Percentiles rank a stretch among this genome's conserved stretches.
phyloP scores from a whole-genome alignment of 306 rosid genomes.

The Ceratonia siliqua region DNA sequence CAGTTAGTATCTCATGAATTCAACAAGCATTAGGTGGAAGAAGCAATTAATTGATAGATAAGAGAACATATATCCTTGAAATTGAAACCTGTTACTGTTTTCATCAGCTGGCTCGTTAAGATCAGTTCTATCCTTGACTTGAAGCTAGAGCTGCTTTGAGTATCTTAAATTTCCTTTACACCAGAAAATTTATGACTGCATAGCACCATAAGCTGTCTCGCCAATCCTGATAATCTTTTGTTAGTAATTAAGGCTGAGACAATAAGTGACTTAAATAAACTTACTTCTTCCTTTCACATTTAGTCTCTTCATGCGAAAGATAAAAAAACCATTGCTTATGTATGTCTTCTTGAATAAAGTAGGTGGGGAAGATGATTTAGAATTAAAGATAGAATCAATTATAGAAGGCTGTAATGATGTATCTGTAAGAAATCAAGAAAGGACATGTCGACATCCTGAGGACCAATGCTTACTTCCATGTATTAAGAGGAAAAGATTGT shows the following conservation, averaged over 20 bases:
- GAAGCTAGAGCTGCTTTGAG: constrained; percentile 7
- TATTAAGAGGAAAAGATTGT: constrained; percentile 52
- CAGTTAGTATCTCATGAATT: not conserved
- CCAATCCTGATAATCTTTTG: not conserved
- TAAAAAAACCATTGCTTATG: constrained; percentile 15
- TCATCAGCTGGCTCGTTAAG: too few species aligned
- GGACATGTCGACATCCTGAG: constrained; percentile 35
- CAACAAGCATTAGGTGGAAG: not conserved
- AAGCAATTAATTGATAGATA: not conserved
- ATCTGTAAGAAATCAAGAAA: constrained; percentile 40
- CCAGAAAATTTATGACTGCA: not conserved
- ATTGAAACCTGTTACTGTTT: not conserved
- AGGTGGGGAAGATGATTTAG: constrained; percentile 67
- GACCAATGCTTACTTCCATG: constrained; percentile 40
- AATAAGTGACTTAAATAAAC: constrained; percentile 13
- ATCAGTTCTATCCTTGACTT: too few species aligned
- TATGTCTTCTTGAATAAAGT: constrained; percentile 34
- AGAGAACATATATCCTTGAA: not conserved
- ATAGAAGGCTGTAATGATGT: constrained; percentile 65
- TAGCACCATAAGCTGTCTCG: constrained; percentile 6
- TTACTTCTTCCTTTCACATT: not conserved
- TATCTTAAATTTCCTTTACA: constrained; percentile 4
- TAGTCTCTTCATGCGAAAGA: constrained; percentile 27
- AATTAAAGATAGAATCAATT: constrained; percentile 58
- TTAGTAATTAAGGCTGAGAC: not conserved